These are phyloP conservation scores for Ogataea philodendri DNA, from an alignment of 805 yeast species.

Conservation along the genomic window DNA sequence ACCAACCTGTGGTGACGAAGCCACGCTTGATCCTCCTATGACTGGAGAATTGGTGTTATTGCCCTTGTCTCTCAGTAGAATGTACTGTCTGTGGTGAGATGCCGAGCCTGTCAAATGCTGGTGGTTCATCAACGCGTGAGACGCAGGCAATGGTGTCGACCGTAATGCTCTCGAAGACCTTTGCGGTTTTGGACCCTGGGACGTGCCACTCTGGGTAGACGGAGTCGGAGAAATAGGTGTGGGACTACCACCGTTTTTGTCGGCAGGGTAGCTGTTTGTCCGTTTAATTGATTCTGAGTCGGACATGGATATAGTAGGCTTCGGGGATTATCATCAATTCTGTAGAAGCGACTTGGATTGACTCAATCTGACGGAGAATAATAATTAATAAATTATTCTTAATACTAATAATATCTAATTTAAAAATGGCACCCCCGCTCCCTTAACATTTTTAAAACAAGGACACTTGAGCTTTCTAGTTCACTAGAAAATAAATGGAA, in stretches of 20 bases:
- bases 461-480: background rate
- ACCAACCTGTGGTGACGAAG: slow-evolving; percentile 17
- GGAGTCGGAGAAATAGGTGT: slow-evolving; percentile 12
- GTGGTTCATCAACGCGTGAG: slow-evolving; percentile 17
- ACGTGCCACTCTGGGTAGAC: slow-evolving; percentile 11
- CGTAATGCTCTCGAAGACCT: slow-evolving; percentile 16
- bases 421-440: too few species aligned
- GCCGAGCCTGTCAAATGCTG: slow-evolving; percentile 22
- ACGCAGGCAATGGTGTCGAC: slow-evolving; percentile 26
- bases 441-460: slow-evolving; percentile 7
- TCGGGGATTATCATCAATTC: background rate
- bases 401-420: too few species aligned
- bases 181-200: slow-evolving; percentile 15
- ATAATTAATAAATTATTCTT: too few species aligned
- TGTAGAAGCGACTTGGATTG: too few species aligned
- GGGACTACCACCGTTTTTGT: slow-evolving; percentile 4
- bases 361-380: too few species aligned
- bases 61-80: slow-evolving; percentile 30
- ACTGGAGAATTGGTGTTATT: slow-evolving; percentile 3
- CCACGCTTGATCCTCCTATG: slow-evolving; percentile 6
- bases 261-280: slow-evolving; percentile 1
- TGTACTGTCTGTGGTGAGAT: slow-evolving; percentile 34
- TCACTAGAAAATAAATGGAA: slow-evolving; percentile 66
- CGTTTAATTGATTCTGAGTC: slow-evolving; percentile 11
- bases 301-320: slow-evolving; percentile 14